Conservation (phyloP, 441 rosid species). For the Capsella rubella region DNA sequence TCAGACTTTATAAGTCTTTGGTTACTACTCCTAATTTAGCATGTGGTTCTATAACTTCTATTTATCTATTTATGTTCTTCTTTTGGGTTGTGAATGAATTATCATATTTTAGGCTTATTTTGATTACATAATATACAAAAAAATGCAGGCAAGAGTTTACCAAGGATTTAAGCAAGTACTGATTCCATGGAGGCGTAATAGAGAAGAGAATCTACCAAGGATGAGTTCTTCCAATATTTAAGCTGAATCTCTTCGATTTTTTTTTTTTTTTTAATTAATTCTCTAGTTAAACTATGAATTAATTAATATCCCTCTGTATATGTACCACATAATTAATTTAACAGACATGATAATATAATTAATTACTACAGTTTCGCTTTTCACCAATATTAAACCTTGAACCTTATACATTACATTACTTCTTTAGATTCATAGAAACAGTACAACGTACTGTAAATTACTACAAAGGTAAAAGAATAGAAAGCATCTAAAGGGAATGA, state of each 20-base stretch:
- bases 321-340: not conserved
- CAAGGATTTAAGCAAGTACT: slow-evolving; percentile 61
- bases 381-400: not conserved
- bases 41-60: not conserved
- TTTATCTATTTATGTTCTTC: not conserved
- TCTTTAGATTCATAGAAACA: not conserved
- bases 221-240: slow-evolving; percentile 41
- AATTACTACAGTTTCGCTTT: not conserved
- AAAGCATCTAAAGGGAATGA: not conserved
- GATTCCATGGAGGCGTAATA: slow-evolving; percentile 66
- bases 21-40: not conserved
- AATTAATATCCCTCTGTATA: slow-evolving; percentile 29
- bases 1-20: not conserved
- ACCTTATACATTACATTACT: not conserved
- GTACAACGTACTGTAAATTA: not conserved
- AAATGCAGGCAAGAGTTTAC: slow-evolving; percentile 61
- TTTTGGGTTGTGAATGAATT: not conserved
- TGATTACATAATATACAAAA: not conserved
- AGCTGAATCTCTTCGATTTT: slow-evolving; percentile 12
- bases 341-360: not conserved
- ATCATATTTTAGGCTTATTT: not conserved
- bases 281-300: not conserved
- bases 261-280: not conserved
- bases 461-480: not conserved
- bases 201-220: slow-evolving; percentile 38